Evolutionary conservation across 257 asterid genomes (phyloP).

Genomic region (Eustoma russellianum): DNA sequence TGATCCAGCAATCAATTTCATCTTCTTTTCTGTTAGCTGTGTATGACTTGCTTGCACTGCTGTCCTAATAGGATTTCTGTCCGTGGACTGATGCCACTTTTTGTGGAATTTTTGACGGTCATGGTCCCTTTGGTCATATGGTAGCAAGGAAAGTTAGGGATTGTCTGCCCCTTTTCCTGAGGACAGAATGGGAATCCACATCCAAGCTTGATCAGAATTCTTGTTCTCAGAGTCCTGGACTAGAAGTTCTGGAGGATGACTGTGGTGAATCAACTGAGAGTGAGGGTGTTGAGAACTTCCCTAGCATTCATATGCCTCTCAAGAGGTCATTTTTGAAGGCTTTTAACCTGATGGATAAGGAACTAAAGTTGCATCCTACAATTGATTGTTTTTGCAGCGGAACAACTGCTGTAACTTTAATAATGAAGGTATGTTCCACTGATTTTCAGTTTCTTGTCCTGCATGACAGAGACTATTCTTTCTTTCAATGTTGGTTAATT

Average conservation of each 20-base stretch:
- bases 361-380: conserved; percentile 70
- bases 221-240: conserved; percentile 27
- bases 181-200: conserved; percentile 54
- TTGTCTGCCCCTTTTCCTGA: conserved; percentile 60
- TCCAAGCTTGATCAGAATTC: conserved; percentile 26
- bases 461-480: too few relatives aligned
- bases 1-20: too few relatives aligned
- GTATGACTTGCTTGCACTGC: conserved; percentile 55
- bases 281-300: conserved; percentile 61
- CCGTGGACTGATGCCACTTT: conserved; percentile 45
- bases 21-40: too few relatives aligned
- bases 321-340: conserved; percentile 75
- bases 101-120: conserved; percentile 97
- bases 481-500: too few relatives aligned
- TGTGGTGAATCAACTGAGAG: conserved; percentile 53
- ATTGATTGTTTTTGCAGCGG: conserved; percentile 95
- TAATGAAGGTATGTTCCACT: conserved; percentile 3
- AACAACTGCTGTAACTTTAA: conserved; percentile 72
- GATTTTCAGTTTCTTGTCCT: too few relatives aligned
- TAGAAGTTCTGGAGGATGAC: conserved; percentile 63
- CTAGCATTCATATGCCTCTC: conserved; percentile 60
- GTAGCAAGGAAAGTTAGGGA: conserved; percentile 92
- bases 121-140: conserved; percentile 96
- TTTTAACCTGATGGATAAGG: conserved; percentile 85
- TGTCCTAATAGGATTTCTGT: conserved; percentile 60